Evolutionary conservation across 306 rosid species (phyloP).

Genomic region (Lablab purpureus): DNA sequence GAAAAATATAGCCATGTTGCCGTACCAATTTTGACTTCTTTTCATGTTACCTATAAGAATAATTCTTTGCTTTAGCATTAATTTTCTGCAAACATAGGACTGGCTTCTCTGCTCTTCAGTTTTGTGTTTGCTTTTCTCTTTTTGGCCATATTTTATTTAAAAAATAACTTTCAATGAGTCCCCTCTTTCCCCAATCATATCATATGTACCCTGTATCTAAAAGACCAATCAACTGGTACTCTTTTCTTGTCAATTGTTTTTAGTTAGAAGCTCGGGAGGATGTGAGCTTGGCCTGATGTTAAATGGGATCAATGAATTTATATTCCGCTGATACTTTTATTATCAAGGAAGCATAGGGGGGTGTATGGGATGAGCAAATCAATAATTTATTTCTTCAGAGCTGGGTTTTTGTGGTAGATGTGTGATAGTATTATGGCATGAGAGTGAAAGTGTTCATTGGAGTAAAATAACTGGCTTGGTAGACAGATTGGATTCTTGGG

Average conservation of each 20-base stretch:
- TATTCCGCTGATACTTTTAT: background rate
- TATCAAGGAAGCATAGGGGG: background rate
- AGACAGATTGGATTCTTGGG: slow-evolving; percentile 21
- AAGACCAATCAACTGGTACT: background rate
- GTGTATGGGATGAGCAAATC: background rate
- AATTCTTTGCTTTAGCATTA: slow-evolving; percentile 15
- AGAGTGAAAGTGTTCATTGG: slow-evolving; percentile 7
- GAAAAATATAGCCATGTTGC: background rate
- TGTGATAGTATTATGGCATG: background rate
- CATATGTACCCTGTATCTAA: slow-evolving; percentile 3
- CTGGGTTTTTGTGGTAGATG: background rate
- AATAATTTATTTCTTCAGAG: background rate
- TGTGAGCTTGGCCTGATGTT: background rate
- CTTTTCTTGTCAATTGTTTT: background rate
- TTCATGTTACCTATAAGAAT: slow-evolving; percentile 13
- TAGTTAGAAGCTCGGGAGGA: background rate
- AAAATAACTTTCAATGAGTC: background rate
- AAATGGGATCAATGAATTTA: background rate
- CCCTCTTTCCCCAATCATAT: background rate
- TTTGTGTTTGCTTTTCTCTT: slow-evolving; percentile 1
- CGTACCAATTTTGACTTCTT: background rate
- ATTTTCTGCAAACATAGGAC: slow-evolving; percentile 9
- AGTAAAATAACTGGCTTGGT: background rate
- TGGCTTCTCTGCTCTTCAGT: background rate
- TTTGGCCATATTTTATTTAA: slow-evolving; percentile 2